Base-by-base conservation (phyloP, 768 basidiomycete genomes). In the Phanerochaete carnosa region DNA sequence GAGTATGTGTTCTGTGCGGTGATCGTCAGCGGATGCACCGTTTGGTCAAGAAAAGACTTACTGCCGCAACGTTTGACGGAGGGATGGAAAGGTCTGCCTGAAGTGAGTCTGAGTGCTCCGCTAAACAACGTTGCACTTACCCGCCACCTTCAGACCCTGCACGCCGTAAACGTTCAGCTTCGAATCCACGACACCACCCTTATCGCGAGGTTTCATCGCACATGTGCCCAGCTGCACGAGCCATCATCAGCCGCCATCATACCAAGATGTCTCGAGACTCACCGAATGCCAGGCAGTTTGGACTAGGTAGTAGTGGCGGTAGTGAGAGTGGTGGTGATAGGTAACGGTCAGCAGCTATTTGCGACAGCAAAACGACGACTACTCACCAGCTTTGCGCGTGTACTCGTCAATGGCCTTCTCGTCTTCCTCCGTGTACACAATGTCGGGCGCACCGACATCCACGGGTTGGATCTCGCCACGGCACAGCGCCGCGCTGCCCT, bases 91-190 rank as follows among this genome's bases (percentile, higher is more conserved):
- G 45, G 54, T 79, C 78, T 62, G 54, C 2, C 30, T 22, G 22
- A 65, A 29, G 25, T 11, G 9, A 19, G 33, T 22, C 13, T 53
- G 33, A 15, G 6, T 25, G 6, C 23, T 3, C 19, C 26, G 26
- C 1, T 28, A 60, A 8, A 26, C 0, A 72, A 25, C 45, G 22
- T 25, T 5, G 19, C 22, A 51, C 57, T 12, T 37, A 77, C 81
- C 85, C 49, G 83, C 85, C 26, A 90, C 79, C 67, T 88, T 86
- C 54, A 89, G 73, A 29, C 78, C 78, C 63, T 74, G 62, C 1
- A 83, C 76, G 0, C 85, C 86, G 62, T 89, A 87, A 13, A 90
- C 86, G 62, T 84, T 84, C 43, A 89, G 71, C n/a, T 73, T 73
- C 29, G 79, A 55, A 65, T 90, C 85, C 8, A 90, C 84, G 3